Conservation (phyloP, 345 rosid species). For the Angophora floribunda region DNA sequence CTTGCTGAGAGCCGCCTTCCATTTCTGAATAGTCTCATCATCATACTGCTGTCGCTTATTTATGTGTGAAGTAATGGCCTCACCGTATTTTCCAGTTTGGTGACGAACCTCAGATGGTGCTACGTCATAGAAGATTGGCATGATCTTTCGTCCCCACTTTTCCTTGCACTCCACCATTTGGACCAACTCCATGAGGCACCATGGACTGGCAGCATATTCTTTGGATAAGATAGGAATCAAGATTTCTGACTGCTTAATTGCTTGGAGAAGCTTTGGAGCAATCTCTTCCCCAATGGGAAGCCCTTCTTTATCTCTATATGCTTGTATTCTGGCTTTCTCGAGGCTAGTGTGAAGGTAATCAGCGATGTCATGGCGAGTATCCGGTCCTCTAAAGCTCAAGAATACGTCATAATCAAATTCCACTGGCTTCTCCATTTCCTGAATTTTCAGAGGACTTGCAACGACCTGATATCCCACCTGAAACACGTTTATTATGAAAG, state of each 20-base stretch:
- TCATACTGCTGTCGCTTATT: too few relatives aligned
- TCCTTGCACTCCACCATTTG: too few relatives aligned
- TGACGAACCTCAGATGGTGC: too few relatives aligned
- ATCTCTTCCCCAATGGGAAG: too few relatives aligned
- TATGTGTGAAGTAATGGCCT: fast-evolving
- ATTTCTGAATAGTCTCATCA: fast-evolving
- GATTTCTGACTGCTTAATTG: too few relatives aligned
- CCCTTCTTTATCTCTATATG: not conserved
- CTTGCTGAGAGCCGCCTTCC: too few relatives aligned
- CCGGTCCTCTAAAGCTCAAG: not conserved
- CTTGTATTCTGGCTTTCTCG: fast-evolving
- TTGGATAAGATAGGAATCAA: too few relatives aligned
- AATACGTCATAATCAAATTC: not conserved
- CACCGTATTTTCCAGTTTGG: fast-evolving
- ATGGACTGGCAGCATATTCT: too few relatives aligned
- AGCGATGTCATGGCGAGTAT: fast-evolving
- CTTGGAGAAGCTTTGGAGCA: too few relatives aligned
- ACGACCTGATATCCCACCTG: not conserved
- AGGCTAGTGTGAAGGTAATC: not conserved
- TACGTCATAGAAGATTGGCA: too few relatives aligned
- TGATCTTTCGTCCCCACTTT: too few relatives aligned
- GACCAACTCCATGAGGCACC: too few relatives aligned
- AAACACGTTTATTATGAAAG: not conserved
- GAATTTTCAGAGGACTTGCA: not conserved
- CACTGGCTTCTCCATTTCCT: not conserved